These are phyloP conservation scores for Basidiobolus meristosporus DNA, from an alignment of 371 early-diverging fungal species.

Conservation along the genomic window DNA sequence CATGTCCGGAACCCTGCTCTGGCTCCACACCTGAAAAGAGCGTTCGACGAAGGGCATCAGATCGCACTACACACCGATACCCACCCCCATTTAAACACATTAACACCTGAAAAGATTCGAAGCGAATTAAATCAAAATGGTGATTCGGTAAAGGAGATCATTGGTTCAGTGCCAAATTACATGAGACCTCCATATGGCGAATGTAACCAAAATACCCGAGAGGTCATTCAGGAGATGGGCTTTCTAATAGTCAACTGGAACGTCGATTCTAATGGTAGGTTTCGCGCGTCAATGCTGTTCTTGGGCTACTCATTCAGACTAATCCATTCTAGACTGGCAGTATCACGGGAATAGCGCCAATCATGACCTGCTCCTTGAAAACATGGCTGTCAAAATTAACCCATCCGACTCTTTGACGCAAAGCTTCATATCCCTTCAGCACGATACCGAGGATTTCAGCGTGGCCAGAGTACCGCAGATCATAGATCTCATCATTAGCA, in stretches of 20 bases:
- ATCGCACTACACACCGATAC: conserved; percentile 27
- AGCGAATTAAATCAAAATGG: conserved; percentile 7
- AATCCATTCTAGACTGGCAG: background rate
- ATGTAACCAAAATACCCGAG: conserved; percentile 1
- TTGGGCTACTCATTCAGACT: background rate
- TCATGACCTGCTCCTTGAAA: too few species aligned
- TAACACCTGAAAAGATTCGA: conserved; percentile 11
- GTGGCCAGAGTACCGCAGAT: conserved; percentile 2
- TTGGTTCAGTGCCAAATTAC: conserved; percentile 22
- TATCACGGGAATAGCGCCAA: too few species aligned
- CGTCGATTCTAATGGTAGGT: conserved; percentile 10
- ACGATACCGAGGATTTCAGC: conserved; percentile 2
- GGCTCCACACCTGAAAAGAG: conserved; percentile 11
- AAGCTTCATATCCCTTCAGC: conserved; percentile 2
- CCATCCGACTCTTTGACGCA: too few species aligned
- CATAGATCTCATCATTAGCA: background rate
- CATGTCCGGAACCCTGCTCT: conserved; percentile 8
- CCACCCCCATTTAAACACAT: conserved; percentile 18
- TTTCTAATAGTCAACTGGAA: conserved; percentile 7
- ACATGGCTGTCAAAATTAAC: too few species aligned
- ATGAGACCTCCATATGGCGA: conserved; percentile 14
- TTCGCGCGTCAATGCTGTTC: too few species aligned
- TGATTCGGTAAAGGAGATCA: conserved; percentile 11
- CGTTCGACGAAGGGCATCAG: conserved; percentile 20
- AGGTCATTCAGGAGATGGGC: background rate